Evolutionary conservation across 371 early-diverging fungal species (phyloP), one percentile per base, ranked within the genome.

Genomic region (Nematocida major): DNA sequence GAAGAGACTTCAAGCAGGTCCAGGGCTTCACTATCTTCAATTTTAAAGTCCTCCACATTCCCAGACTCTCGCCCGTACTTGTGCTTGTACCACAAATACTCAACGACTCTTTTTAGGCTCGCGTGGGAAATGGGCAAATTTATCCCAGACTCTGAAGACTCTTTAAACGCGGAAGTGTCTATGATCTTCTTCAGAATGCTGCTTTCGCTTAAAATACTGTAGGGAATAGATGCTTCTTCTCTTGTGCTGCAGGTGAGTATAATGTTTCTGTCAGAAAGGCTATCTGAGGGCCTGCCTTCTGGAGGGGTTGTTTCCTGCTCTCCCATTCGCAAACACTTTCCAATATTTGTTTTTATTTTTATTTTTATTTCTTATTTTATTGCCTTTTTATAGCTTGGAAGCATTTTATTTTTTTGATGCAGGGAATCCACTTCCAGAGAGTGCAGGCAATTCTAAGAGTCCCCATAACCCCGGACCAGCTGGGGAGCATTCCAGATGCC

Each of bases 1-100:
- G 77, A 57, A 42, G 83, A 81, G 32, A 80, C 81, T 65, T 83
- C 83, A 13, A 85, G 50, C n/a, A 85, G 49, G 38, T 85, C 83
- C 30, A 80, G 26, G 11, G 81, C 66, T 65, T 85, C 85, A 4
- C 67, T 65, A 49, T 83, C 83, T 26, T 51, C 32, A 26, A 85
- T 73, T 51, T 66, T 66, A 69, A 82, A 85, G 36, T 84, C 85
- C 2, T 54, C 38, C 43, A 63, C 49, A 30, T 77, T 57, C n/a
- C 40, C 48, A 26, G 50, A 50, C 7, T 38, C 49, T 48, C 34
- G 50, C 24, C 62, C 51, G 45, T 67, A 65, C 15, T 40, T 51
- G 30, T 65, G 34, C 67, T 82, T 81, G 54, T 63, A 79, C 3
- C 59, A 30, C 26, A 85, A 66, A 73, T 80, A 85, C 40, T 83